A percentile compares a stretch with the other conserved stretches of the same genome.
These are phyloP conservation scores for Chlorella sorokiniana DNA, from an alignment of 139 green algal species.

Conservation along the genomic window DNA sequence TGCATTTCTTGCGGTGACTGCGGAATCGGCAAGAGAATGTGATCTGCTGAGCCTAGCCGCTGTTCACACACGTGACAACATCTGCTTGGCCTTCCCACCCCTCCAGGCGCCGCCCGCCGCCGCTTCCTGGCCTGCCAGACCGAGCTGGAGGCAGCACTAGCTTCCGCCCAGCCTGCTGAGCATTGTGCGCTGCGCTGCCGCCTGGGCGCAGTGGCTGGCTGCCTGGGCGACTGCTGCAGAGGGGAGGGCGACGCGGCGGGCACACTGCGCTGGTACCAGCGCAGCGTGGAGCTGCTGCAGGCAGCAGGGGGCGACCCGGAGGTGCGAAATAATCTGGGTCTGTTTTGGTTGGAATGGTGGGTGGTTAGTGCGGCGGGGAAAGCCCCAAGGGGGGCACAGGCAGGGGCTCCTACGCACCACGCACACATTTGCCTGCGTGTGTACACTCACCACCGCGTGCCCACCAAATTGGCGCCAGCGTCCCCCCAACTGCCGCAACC, in stretches of 20 bases:
- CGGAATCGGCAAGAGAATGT: background rate
- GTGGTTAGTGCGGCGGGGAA: background rate
- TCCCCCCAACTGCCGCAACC: background rate
- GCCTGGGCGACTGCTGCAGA: slow-evolving; percentile 45
- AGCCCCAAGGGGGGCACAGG: background rate
- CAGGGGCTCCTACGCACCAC: background rate
- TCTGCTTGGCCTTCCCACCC: background rate
- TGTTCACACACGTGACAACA: background rate
- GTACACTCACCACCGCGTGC: background rate
- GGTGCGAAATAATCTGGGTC: background rate
- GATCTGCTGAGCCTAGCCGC: background rate
- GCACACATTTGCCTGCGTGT: background rate
- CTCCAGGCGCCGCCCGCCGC: slow-evolving; percentile 8
- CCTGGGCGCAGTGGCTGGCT: slow-evolving; percentile 40
- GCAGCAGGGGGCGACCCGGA: slow-evolving; percentile 13
- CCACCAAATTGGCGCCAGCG: background rate
- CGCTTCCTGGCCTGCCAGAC: slow-evolving; percentile 21
- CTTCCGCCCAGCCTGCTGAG: background rate
- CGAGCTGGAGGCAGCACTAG: slow-evolving; percentile 10
- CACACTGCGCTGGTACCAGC: slow-evolving; percentile 17
- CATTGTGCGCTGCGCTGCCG: background rate
- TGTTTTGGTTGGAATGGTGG: background rate
- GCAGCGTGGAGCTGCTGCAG: slow-evolving; percentile 15
- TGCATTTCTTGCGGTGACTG: background rate
- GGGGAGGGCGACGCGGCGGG: slow-evolving; percentile 21